Base-by-base conservation (phyloP, 2,329 filamentous ascomycete genomes). In the Coleophoma cylindrospora region DNA sequence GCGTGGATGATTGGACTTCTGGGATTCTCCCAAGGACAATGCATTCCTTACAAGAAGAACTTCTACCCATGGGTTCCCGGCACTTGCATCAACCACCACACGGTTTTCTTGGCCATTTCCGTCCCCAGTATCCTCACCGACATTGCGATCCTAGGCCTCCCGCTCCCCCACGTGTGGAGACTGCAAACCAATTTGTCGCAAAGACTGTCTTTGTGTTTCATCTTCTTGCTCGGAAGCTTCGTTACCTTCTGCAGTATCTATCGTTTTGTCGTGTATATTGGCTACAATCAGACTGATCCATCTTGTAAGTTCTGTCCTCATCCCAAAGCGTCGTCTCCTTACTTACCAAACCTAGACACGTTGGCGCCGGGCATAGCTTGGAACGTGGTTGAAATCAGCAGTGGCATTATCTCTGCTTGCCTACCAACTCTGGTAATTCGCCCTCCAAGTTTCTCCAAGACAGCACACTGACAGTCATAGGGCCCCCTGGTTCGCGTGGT, bases 91-190 rank as follows among this genome's bases (percentile, higher is more conserved):
- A 53, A 70, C 51, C 55, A 66, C 6, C 62, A 65, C 51, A 61
- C 52, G 1, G 66, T 62, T 9, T 73, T 73, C 40, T 64, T 74
- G 22, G 70, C 67, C 8, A 73, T 73, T 53, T 66, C 66, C 2
- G 61, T 72, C 1, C 67, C 70, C 9, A 70, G 67, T 47, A 67
- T 72, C 43, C 34, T 66, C 14, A 68, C 62, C 7, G 69, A 72
- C 47, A 46, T 69, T 4, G 59, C 62, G 34, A 69, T 71, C 36
- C 47, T 71, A 33, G 53, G 51, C 12, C 41, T 65, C 43, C 64
- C 64, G 10, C 45, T 66, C 4, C 54, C 54, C 4, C 52, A 64
- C 43, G 61, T 68, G 5, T 67, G 62, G 62, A 57, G 52, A 17
- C 52, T 67, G 47, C 56, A 62, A 22, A 52, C 59, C 2, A 57